Evolutionary conservation across 169 alveolate species (phyloP).

Genomic region (Amoebophrya sp.): DNA sequence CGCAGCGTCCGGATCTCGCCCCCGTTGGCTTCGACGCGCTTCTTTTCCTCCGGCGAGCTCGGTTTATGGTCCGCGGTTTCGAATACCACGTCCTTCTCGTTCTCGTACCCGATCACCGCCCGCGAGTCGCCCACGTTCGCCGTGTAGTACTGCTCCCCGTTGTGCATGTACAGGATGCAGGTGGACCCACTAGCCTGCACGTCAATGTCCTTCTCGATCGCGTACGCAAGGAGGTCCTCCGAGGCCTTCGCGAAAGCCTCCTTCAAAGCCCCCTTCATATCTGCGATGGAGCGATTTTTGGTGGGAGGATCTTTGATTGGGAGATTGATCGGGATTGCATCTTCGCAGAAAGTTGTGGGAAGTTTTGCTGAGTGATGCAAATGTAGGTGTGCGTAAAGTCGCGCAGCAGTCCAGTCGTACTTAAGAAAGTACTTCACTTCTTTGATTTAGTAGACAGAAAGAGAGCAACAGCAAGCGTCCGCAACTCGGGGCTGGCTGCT

Average conservation of each 20-base stretch:
- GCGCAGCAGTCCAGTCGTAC: too few species aligned
- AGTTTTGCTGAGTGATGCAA: too few species aligned
- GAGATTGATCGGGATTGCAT: too few species aligned
- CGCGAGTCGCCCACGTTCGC: constrained; percentile 10
- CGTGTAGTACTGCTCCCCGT: not conserved
- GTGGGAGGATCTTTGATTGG: too few species aligned
- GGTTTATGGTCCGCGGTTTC: constrained; percentile 18
- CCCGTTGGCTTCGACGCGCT: constrained; percentile 11
- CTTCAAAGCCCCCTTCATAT: not conserved
- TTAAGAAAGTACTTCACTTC: too few species aligned
- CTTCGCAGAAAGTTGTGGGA: too few species aligned
- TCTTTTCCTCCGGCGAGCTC: not conserved
- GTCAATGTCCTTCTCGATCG: not conserved
- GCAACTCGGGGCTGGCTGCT: too few species aligned
- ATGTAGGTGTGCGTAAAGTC: too few species aligned
- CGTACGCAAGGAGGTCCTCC: not conserved
- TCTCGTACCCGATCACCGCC: not conserved
- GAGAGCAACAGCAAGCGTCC: too few species aligned
- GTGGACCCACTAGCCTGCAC: not conserved
- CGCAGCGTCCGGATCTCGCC: constrained; percentile 8
- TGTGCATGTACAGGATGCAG: not conserved
- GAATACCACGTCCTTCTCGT: not conserved
- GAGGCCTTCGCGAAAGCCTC: not conserved
- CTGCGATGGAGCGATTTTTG: too few species aligned
- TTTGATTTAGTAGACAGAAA: too few species aligned